Evolutionary conservation across 208 protist genomes (phyloP).

Genomic region (Zelonia costaricensis): DNA sequence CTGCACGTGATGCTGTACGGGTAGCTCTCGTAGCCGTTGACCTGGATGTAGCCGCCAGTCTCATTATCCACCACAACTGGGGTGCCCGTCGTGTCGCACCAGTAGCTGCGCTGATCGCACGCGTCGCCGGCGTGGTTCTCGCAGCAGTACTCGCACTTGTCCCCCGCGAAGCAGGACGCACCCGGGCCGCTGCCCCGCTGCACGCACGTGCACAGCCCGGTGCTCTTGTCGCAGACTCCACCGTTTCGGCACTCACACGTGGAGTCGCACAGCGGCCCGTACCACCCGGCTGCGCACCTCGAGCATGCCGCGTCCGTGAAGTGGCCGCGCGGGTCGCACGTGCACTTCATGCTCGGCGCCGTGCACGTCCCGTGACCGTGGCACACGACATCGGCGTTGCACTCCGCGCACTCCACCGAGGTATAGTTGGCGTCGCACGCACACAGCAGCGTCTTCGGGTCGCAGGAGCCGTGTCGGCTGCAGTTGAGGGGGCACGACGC

Average conservation of each 20-base stretch:
- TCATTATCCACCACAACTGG: conserved; percentile 41
- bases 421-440: conserved; percentile 38
- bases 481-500: conserved; percentile 56
- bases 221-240: conserved; percentile 46
- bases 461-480: conserved; percentile 47
- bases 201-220: conserved; percentile 58
- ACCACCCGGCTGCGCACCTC: conserved; percentile 66
- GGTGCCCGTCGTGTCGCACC: conserved; percentile 55
- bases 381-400: conserved; percentile 58
- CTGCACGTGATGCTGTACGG: conserved; percentile 49
- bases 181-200: conserved; percentile 23
- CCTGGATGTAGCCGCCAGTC: conserved; percentile 54
- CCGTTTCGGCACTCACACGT: conserved; percentile 61
- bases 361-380: conserved; percentile 63
- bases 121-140: conserved; percentile 44
- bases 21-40: conserved; percentile 64
- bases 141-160: conserved; percentile 79
- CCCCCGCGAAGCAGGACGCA: conserved; percentile 56
- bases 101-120: conserved; percentile 73
- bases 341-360: conserved; percentile 42
- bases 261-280: conserved; percentile 67
- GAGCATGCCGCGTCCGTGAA: conserved; percentile 52
- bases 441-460: conserved; percentile 43
- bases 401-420: conserved; percentile 72
- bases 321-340: conserved; percentile 51